Evolutionary conservation across 2,329 filamentous ascomycete species (phyloP), one percentile per base, ranked within the genome.

Genomic region (Xylaria arbuscula): DNA sequence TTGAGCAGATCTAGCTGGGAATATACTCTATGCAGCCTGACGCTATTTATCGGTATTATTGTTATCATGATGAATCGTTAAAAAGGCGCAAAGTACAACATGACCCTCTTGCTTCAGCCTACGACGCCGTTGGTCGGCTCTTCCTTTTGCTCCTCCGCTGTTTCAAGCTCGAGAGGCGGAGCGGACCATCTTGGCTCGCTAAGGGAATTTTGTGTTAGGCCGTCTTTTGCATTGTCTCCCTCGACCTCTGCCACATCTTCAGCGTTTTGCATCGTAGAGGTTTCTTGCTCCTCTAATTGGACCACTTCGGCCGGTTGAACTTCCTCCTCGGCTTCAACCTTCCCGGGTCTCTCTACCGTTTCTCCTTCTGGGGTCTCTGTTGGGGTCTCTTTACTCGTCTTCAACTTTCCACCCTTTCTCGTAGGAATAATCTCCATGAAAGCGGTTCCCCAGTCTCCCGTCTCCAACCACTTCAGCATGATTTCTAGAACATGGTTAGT

Each of bases 401-500:
- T 93, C 73, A 97, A 77, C 63, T 85, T 87, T 0, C 92, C 93
- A 0, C 93, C 93, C 80, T 99, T 99, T 70, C 96, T 85, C 81
- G 93, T 94, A 0, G 96, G 96, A 73, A 99, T 94, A 3, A 97
- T 93, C 59, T 88, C 86, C 81, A 94, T 82, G 78, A 99, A 99
- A 0, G 96, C 94, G 76, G 92, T 85, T 1, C 91, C 94, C 96
- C 96, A 99, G 78, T 98, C 92, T 1, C 92, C 93, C 57, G 88
- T 89, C 80, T 98, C 93, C 63, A 99, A 81, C 94, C 94, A 99
- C 72, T 89, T 90, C 54, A 97, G 82, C 93, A 99, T 97, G 70
- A 99, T 98, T 81, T 98, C 95, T 55, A 96, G 88, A 1, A 99
- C 96, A 77, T 99, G 96, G 77, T 98, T 99, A 8, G 95, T 98